Evolutionary conservation across 108 stramenopile species (phyloP).

Genomic region (Mediolabrus comicus): DNA sequence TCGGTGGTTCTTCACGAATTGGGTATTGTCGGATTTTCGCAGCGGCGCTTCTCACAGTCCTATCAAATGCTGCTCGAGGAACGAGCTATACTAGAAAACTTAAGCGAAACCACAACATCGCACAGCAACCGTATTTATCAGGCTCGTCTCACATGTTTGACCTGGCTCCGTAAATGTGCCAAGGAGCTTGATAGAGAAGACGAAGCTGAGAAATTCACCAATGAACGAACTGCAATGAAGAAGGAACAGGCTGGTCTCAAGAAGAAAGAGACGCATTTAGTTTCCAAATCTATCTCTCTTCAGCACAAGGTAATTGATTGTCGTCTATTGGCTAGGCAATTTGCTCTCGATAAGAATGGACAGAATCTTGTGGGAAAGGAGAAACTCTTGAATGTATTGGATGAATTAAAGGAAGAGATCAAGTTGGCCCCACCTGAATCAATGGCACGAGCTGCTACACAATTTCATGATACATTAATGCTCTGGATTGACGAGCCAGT

Average conservation of each 20-base stretch:
- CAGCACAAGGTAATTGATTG: slow-evolving; percentile 43
- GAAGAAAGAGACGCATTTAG: background rate
- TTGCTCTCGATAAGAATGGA: slow-evolving; percentile 40
- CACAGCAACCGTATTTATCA: slow-evolving; percentile 49
- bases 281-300: slow-evolving; percentile 11
- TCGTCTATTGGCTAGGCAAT: slow-evolving; percentile 44
- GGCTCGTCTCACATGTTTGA: slow-evolving; percentile 59
- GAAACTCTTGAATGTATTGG: slow-evolving; percentile 9
- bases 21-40: slow-evolving; percentile 55
- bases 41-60: slow-evolving; percentile 35
- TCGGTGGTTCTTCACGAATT: slow-evolving; percentile 66
- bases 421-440: slow-evolving; percentile 11
- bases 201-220: slow-evolving; percentile 16
- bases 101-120: slow-evolving; percentile 38
- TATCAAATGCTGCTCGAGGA: slow-evolving; percentile 49
- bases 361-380: background rate
- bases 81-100: slow-evolving; percentile 38
- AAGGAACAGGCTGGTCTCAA: slow-evolving; percentile 5
- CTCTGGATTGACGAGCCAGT: slow-evolving; percentile 24
- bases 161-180: slow-evolving; percentile 67
- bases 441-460: slow-evolving; percentile 20
- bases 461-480: slow-evolving; percentile 27
- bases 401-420: slow-evolving; percentile 33
- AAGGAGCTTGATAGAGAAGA: slow-evolving; percentile 53
- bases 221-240: slow-evolving; percentile 38